Conservation (phyloP, 768 basidiomycete genomes). For the Royoungia palumana region DNA sequence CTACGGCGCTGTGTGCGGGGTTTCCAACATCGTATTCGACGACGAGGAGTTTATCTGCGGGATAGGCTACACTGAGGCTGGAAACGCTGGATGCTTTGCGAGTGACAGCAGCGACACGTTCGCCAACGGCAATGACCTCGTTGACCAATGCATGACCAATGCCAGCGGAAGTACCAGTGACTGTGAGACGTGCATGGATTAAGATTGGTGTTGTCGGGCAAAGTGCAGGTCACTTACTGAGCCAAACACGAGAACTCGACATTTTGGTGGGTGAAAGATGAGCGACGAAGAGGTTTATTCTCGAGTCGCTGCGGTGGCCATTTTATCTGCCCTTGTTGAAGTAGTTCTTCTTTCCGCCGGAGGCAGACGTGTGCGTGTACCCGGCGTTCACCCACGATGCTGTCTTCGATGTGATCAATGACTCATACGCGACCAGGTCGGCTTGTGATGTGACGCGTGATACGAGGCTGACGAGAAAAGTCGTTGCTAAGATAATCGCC, state of each 20-base stretch:
- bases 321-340: constrained; percentile 11
- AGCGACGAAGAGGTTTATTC: not conserved
- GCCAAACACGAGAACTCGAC: constrained; percentile 23
- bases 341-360: not conserved
- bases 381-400: too few species aligned
- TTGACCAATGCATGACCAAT: constrained; percentile 35
- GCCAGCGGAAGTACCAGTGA: constrained; percentile 41
- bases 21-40: constrained; percentile 32
- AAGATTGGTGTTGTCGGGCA: not conserved
- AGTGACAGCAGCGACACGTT: constrained; percentile 28
- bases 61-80: constrained; percentile 12
- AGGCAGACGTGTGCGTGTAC: not conserved
- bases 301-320: not conserved
- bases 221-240: constrained; percentile 9
- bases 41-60: constrained; percentile 24
- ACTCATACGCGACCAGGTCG: too few species aligned
- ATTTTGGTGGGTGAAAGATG: constrained; percentile 2
- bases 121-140: constrained; percentile 24
- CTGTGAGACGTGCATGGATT: constrained; percentile 16
- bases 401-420: too few species aligned
- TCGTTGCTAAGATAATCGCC: too few species aligned
- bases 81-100: constrained; percentile 23
- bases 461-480: too few species aligned
- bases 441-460: too few species aligned
- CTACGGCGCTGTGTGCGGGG: constrained; percentile 9